Percentiles rank a stretch among this genome's conserved stretches.
phyloP scores from a whole-genome alignment of 2,329 filamentous ascomycete genomes.

The Penicillium italicum region DNA sequence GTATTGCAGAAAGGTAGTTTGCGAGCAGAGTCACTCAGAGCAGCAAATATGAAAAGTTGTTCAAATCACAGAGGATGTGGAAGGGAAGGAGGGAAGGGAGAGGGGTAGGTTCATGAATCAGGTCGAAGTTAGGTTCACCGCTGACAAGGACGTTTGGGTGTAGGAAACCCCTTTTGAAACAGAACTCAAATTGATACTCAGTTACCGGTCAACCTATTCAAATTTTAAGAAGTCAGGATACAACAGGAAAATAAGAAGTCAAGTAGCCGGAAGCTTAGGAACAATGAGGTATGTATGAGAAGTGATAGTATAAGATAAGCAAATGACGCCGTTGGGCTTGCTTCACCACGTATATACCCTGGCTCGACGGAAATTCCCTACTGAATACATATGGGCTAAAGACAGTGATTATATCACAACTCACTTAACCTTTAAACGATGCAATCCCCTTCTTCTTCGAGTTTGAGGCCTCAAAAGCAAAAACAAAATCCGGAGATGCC shows the following conservation, averaged over 20 bases:
- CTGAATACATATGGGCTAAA: background rate
- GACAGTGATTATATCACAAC: background rate
- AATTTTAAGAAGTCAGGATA: background rate
- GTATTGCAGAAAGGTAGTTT: background rate
- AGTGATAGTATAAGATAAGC: slow-evolving; percentile 7
- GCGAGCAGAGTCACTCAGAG: background rate
- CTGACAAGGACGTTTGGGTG: background rate
- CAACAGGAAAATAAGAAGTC: background rate
- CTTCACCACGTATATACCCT: background rate
- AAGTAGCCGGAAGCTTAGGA: slow-evolving; percentile 2
- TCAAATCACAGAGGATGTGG: background rate
- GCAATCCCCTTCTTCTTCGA: background rate
- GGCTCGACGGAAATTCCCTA: background rate
- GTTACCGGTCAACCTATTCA: background rate
- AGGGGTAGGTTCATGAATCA: slow-evolving; percentile 29
- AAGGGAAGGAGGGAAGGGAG: slow-evolving; percentile 15
- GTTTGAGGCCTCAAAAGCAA: background rate
- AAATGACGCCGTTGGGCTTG: background rate
- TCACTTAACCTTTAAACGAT: background rate
- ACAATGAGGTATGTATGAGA: slow-evolving; percentile 12
- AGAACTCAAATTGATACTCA: background rate
- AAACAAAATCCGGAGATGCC: background rate
- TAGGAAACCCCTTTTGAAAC: background rate
- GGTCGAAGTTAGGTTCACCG: slow-evolving; percentile 17
- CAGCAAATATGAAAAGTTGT: background rate